Percentiles rank a stretch among this genome's conserved stretches.
Conservation (phyloP, 1,284 basidiomycete species). For the Rhodotorula sp. region DNA sequence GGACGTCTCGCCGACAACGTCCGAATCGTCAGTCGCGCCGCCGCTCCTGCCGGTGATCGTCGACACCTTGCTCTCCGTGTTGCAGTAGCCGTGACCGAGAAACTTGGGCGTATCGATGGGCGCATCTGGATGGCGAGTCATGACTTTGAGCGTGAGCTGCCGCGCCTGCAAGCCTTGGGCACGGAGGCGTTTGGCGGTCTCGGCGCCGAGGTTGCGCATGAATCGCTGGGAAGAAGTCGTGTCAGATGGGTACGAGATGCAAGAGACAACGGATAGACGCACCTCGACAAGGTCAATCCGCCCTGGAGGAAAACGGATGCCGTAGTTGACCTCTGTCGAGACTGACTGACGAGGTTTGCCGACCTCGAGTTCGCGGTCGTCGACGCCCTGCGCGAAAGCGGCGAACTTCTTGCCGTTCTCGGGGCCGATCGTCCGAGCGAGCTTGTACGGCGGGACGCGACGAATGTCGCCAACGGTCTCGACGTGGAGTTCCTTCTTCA, state of each 20-base stretch:
- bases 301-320: conserved; percentile 78
- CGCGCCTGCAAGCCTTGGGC: conserved; percentile 66
- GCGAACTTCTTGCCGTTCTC: conserved; percentile 78
- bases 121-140: conserved; percentile 80
- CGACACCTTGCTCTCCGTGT: conserved; percentile 28
- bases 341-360: conserved; percentile 83
- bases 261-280: conserved; percentile 3
- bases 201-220: conserved; percentile 68
- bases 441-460: conserved; percentile 50
- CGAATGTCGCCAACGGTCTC: conserved; percentile 68
- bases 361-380: conserved; percentile 70
- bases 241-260: neutral
- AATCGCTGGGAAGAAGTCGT: conserved; percentile 54
- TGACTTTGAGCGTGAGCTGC: conserved; percentile 77
- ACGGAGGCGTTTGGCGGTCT: conserved; percentile 69
- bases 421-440: conserved; percentile 61
- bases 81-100: conserved; percentile 72
- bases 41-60: conserved; percentile 60
- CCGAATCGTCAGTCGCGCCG: conserved; percentile 68
- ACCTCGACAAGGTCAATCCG: conserved; percentile 67
- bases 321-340: conserved; percentile 91
- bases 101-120: conserved; percentile 96
- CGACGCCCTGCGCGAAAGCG: conserved; percentile 78
- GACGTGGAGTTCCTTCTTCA: conserved; percentile 67
- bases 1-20: conserved; percentile 70